Evolutionary conservation across 805 yeast genomes (phyloP).

Genomic region (Kodamaea sagamina): DNA sequence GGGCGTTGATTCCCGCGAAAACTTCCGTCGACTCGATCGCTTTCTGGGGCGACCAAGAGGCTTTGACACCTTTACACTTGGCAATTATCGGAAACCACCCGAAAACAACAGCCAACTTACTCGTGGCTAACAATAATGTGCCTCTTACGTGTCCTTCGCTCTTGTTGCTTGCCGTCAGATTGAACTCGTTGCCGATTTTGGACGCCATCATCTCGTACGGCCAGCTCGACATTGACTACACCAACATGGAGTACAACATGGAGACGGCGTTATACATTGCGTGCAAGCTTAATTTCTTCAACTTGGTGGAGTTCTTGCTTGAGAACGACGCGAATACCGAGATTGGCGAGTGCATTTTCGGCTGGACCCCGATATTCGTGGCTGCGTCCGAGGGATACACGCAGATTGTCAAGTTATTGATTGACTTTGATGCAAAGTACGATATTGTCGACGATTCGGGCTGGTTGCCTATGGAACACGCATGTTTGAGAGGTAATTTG

Average conservation of each 20-base stretch:
- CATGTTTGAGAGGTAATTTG: conserved; percentile 85
- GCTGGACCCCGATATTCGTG: conserved; percentile 92
- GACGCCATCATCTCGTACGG: conserved; percentile 52
- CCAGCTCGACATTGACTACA: conserved; percentile 64
- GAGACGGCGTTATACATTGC: conserved; percentile 89
- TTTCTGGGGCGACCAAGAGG: conserved; percentile 78
- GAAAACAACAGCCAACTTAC: conserved; percentile 61
- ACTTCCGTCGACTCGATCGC: conserved; percentile 55
- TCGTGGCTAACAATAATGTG: conserved; percentile 44
- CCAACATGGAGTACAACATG: conserved; percentile 53
- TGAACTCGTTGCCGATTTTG: conserved; percentile 60
- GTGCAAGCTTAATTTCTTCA: conserved; percentile 57
- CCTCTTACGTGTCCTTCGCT: conserved; percentile 56
- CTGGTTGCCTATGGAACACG: conserved; percentile 98
- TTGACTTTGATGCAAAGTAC: conserved; percentile 54
- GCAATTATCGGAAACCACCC: conserved; percentile 86
- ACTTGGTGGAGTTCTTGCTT: conserved; percentile 57
- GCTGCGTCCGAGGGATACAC: conserved; percentile 84
- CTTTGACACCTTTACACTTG: conserved; percentile 77
- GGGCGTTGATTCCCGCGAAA: conserved; percentile 57
- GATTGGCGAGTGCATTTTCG: conserved; percentile 72
- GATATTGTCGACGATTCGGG: conserved; percentile 77
- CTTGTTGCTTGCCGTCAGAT: conserved; percentile 66
- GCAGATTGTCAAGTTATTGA: conserved; percentile 56
- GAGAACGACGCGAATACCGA: conserved; percentile 69